These are phyloP conservation scores for Eucalyptus globulus DNA, from an alignment of 345 rosid species.

Conservation along the genomic window DNA sequence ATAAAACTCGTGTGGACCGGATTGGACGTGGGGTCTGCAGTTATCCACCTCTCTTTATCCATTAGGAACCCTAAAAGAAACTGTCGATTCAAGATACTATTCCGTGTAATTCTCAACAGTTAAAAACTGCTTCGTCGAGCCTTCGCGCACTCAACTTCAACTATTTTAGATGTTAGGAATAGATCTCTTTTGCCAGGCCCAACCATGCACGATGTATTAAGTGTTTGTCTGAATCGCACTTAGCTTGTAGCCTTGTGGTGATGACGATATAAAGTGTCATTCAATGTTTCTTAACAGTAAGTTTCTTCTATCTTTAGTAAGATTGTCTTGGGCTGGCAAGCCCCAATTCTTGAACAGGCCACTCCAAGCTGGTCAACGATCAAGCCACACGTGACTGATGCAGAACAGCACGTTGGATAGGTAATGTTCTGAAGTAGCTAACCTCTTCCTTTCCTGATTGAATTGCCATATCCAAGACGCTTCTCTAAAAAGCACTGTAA, in stretches of 20 bases:
- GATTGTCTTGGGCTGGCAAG: background rate
- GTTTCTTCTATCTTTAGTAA: background rate
- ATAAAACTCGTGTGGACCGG: background rate
- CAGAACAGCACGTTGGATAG: background rate
- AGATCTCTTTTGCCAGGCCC: background rate
- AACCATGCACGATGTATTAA: background rate
- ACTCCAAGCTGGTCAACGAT: background rate
- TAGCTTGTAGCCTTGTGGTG: background rate
- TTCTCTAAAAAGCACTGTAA: background rate
- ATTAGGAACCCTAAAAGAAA: background rate
- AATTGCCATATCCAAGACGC: background rate
- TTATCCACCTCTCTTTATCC: background rate
- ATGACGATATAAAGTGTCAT: background rate
- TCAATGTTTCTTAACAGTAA: background rate
- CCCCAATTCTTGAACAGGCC: background rate
- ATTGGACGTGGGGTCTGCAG: background rate
- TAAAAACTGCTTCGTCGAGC: background rate
- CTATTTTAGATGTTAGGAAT: background rate
- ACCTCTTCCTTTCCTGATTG: background rate
- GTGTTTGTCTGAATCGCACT: background rate
- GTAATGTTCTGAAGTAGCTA: background rate
- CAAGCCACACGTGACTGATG: background rate
- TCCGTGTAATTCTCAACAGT: background rate
- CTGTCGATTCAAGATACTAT: background rate
- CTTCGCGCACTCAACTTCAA: background rate